Percentiles rank a stretch among this genome's conserved stretches.
These are phyloP conservation scores for Globisporangium camurandrum DNA, from an alignment of 352 stramenopile genomes.

Conservation along the genomic window DNA sequence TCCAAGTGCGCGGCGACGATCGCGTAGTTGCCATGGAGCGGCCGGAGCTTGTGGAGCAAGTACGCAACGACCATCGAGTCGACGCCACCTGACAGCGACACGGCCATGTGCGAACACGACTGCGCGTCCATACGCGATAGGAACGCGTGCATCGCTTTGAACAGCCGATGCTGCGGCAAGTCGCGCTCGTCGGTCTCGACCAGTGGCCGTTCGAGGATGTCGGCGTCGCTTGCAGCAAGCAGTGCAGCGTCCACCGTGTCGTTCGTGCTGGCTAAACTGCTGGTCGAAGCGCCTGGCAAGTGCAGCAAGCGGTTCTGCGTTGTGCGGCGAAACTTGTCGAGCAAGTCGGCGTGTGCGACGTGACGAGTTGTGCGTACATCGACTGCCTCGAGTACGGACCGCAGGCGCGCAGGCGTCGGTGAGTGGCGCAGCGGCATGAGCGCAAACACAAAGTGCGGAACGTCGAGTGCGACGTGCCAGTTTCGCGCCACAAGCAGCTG, in stretches of 20 bases:
- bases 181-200: conserved; percentile 61
- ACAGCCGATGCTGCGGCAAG: conserved; percentile 60
- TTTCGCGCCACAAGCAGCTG: conserved; percentile 32
- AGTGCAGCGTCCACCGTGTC: neutral
- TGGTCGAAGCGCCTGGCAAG: conserved; percentile 9
- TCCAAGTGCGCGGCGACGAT: conserved; percentile 95
- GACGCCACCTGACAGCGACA: conserved; percentile 93
- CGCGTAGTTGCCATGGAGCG: conserved; percentile 38
- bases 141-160: conserved; percentile 66
- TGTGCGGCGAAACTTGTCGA: conserved; percentile 79
- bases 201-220: conserved; percentile 64
- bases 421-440: conserved; percentile 85
- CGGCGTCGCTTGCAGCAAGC: conserved; percentile 12
- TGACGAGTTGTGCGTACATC: conserved; percentile 35
- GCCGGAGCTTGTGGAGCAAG: conserved; percentile 83
- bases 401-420: conserved; percentile 44
- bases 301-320: conserved; percentile 69
- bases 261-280: neutral
- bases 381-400: conserved; percentile 45
- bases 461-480: conserved; percentile 46
- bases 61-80: conserved; percentile 98
- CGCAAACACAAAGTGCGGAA: conserved; percentile 67
- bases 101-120: conserved; percentile 48
- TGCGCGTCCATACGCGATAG: conserved; percentile 35
- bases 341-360: conserved; percentile 43